Evolutionary conservation across 1,284 basidiomycete species (phyloP), one percentile per base, ranked within the genome.

Genomic region (Grifola frondosa): DNA sequence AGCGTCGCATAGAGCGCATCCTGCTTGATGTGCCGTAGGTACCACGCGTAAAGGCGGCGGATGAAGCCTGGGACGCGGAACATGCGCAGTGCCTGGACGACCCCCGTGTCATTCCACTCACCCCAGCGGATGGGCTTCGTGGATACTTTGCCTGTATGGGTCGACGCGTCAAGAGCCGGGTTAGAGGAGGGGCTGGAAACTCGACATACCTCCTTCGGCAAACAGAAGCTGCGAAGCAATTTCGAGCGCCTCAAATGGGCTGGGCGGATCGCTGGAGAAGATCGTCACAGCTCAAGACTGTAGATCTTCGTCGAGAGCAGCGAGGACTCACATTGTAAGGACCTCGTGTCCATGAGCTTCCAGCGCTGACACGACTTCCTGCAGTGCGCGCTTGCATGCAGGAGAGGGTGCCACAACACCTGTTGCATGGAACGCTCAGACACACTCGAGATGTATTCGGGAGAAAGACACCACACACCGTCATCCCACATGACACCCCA

Each of bases 401-500:
- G 84, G 84, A 15, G 78, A 79, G 1, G 80, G 74, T 40, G 70
- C 54, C 25, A 77, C 67, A 41, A 81, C 67, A 21, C 62, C 62
- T 64, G 40, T 23, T 5, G 39, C 4, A 37, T 5, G 22, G 19
- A 21, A 10, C 9, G 15, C 19, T 37, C 25, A 26, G 21, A 10
- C 25, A 41, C 20, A 26, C 15, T 19, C 12, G 3, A 7, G 22
- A n/a, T 17, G 29, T 11, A 6, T 23, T 10, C n/a, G 21, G 23
- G 6, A 24, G 15, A 6, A 11, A 19, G 6, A 6, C 10, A 21
- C 10, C 13, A 28, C 58, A 22, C n/a, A 62, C 77, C 75, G 53
- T 79, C 76, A 37, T 73, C 69, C 74, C 73, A 77, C 44, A 81
- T 68, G 3, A 81, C 71, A 16, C 77, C 80, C 68, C 75, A 77